phyloP scores from a whole-genome alignment of 345 rosid genomes.

The Hibiscus tridactylites region DNA sequence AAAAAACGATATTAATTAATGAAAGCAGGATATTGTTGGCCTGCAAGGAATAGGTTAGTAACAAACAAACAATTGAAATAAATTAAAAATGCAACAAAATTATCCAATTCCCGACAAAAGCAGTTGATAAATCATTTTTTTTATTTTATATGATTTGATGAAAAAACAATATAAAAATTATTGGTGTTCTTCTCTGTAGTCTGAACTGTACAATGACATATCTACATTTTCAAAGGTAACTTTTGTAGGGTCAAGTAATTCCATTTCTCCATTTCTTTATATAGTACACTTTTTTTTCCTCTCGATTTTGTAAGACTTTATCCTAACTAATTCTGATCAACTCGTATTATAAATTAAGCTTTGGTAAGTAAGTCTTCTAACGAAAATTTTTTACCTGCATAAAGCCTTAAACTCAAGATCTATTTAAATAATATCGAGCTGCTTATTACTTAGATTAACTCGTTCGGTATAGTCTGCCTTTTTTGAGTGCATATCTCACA shows the following conservation, averaged over 20 bases:
- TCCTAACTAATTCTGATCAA: too few relatives aligned
- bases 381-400: too few relatives aligned
- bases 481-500: background rate
- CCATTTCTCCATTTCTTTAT: background rate
- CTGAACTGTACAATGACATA: constrained; percentile 9
- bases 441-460: too few relatives aligned
- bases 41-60: background rate
- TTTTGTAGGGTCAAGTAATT: background rate
- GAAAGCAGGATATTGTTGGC: constrained; percentile 3
- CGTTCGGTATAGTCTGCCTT: background rate
- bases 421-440: too few relatives aligned
- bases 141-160: background rate
- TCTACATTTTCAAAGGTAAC: constrained; percentile 21
- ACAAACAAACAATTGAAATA: constrained; percentile 2
- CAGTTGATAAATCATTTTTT: background rate
- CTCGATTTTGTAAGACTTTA: too few relatives aligned
- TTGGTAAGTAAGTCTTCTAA: too few relatives aligned
- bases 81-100: background rate
- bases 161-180: constrained; percentile 12
- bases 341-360: too few relatives aligned
- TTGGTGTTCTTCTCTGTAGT: background rate
- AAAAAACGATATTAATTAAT: background rate
- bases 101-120: constrained; percentile 13
- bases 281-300: background rate
- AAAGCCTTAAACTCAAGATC: too few relatives aligned